These are phyloP conservation scores for Camellia japonica DNA, from an alignment of 148 eudicot genomes.

Conservation along the genomic window DNA sequence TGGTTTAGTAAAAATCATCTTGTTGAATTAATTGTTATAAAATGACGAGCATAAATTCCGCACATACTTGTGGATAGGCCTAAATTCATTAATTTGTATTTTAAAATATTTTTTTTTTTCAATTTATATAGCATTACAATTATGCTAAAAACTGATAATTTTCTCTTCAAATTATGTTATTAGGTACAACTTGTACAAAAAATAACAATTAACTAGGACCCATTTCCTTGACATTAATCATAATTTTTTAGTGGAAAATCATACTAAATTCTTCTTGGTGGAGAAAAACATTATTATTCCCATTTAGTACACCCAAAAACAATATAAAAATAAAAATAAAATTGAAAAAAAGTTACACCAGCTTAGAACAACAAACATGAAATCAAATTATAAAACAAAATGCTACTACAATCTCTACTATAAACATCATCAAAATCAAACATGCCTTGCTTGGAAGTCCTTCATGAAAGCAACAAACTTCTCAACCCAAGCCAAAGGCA, in stretches of 20 bases:
- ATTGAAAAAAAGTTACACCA: not conserved
- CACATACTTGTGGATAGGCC: too few species aligned
- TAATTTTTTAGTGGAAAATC: not conserved
- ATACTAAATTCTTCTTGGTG: slow-evolving; percentile 11
- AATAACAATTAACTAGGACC: too few species aligned
- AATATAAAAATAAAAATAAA: not conserved
- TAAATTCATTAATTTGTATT: too few species aligned
- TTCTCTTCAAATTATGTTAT: too few species aligned
- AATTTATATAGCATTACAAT: too few species aligned
- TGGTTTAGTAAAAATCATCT: too few species aligned
- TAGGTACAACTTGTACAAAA: too few species aligned
- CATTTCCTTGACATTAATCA: not conserved
- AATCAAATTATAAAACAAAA: not conserved
- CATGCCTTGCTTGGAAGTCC: slow-evolving; percentile 85
- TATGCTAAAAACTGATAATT: too few species aligned
- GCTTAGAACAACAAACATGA: slow-evolving; percentile 10
- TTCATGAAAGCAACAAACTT: slow-evolving; percentile 92
- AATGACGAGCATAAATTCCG: too few species aligned
- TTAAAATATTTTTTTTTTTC: too few species aligned
- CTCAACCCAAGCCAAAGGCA: slow-evolving; percentile 95
- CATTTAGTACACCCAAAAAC: not conserved
- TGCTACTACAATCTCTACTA: slow-evolving; percentile 1
- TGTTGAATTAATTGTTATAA: too few species aligned
- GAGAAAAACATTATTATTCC: not conserved
- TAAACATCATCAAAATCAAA: not conserved